A percentile compares a stretch with the other conserved stretches of the same genome.
phyloP scores from a whole-genome alignment of 1,139 yeast genomes.

The Candida neerlandica region DNA sequence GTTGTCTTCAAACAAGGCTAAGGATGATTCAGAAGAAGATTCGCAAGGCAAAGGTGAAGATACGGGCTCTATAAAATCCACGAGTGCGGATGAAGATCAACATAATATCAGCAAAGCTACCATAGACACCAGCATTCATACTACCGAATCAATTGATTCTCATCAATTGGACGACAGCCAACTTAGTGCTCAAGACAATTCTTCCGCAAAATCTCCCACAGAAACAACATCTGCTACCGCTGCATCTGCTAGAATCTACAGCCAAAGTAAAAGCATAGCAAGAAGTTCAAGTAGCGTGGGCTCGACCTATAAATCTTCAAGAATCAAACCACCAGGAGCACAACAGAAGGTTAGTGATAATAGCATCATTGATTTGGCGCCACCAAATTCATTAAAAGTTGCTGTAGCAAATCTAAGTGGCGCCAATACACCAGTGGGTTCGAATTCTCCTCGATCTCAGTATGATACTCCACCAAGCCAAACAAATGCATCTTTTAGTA shows the following conservation, averaged over 20 bases:
- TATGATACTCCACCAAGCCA: slow-evolving; percentile 17
- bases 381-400: slow-evolving; percentile 18
- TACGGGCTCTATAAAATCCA: not conserved
- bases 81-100: not conserved
- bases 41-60: not conserved
- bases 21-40: not conserved
- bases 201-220: not conserved
- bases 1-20: slow-evolving; percentile 5
- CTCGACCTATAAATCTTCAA: slow-evolving; percentile 16
- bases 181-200: slow-evolving; percentile 2
- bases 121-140: slow-evolving; percentile 1
- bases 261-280: slow-evolving; percentile 5
- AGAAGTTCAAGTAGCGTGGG: slow-evolving; percentile 17
- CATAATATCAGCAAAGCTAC: not conserved
- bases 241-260: slow-evolving; percentile 3
- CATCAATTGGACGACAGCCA: slow-evolving; percentile 8
- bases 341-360: slow-evolving; percentile 10
- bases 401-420: slow-evolving; percentile 17
- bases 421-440: not conserved
- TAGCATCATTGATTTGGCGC: slow-evolving; percentile 7
- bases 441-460: slow-evolving; percentile 2
- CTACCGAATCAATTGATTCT: slow-evolving; percentile 12
- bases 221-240: slow-evolving; percentile 1
- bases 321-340: slow-evolving; percentile 19
- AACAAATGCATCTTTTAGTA: slow-evolving; percentile 15